Evolutionary conservation across 1,284 basidiomycete genomes (phyloP).

Genomic region (Filobasidium uniguttulatum): DNA sequence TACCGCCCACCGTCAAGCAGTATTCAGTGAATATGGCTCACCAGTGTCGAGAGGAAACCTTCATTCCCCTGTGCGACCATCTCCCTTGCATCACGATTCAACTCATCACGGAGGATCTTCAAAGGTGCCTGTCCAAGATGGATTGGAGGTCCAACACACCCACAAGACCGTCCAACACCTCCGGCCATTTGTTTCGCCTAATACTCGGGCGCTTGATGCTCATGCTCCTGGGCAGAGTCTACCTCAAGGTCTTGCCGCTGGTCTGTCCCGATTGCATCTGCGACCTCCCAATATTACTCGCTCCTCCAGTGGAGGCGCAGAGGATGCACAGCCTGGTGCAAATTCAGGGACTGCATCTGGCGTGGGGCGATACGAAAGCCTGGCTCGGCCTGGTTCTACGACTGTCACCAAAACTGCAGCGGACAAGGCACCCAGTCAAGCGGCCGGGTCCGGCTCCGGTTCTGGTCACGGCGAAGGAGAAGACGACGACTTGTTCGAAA

Average conservation of each 20-base stretch:
- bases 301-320: neutral
- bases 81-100: conserved; percentile 8
- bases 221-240: conserved; percentile 35
- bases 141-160: neutral
- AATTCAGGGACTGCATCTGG: neutral
- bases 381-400: neutral
- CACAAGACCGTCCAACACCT: conserved; percentile 15
- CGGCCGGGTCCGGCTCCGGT: too few species aligned
- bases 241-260: conserved; percentile 34
- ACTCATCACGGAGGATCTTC: neutral
- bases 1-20: conserved; percentile 5
- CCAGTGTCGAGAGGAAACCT: conserved; percentile 14
- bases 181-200: conserved; percentile 21
- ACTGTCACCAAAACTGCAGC: conserved; percentile 12
- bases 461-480: conserved; percentile 8
- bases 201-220: conserved; percentile 26
- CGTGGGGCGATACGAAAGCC: conserved; percentile 1
- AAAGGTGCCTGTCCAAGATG: neutral
- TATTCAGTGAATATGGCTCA: neutral
- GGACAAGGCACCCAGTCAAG: too few species aligned
- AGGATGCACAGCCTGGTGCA: neutral
- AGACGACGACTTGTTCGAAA: conserved; percentile 23
- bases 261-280: conserved; percentile 34
- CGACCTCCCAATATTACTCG: conserved; percentile 13
- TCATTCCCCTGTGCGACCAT: conserved; percentile 12